These are phyloP conservation scores for Clavaria fumosa DNA, from an alignment of 768 basidiomycete genomes.

Conservation along the genomic window DNA sequence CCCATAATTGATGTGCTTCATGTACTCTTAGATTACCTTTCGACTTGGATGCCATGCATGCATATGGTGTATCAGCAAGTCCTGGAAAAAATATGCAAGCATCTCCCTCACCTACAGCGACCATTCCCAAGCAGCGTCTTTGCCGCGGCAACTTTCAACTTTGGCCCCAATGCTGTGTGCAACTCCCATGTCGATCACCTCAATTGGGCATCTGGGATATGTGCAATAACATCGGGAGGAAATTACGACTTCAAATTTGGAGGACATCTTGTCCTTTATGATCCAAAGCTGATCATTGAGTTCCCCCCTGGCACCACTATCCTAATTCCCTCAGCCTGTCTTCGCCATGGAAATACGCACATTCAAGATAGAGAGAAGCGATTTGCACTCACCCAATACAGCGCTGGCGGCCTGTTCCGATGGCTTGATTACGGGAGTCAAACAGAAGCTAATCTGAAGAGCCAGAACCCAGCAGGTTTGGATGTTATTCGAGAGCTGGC, in stretches of 20 bases:
- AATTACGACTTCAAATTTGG: conserved; percentile 6
- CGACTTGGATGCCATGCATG: too few relatives aligned
- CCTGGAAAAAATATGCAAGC: too few relatives aligned
- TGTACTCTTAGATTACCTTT: too few relatives aligned
- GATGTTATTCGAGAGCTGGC: too few relatives aligned
- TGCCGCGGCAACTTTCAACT: conserved; percentile 1
- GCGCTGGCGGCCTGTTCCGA: conserved; percentile 11
- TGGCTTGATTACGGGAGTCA: conserved; percentile 9
- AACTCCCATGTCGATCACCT: not conserved
- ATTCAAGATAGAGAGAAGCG: conserved; percentile 6
- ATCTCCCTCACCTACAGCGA: conserved; percentile 1
- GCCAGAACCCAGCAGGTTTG: too few relatives aligned
- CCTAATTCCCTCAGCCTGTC: conserved; percentile 11
- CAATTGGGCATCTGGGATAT: conserved; percentile 2
- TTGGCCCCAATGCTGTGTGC: conserved; percentile 1
- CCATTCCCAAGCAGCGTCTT: not conserved
- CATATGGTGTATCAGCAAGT: too few relatives aligned
- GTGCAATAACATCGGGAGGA: conserved; percentile 8
- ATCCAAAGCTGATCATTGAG: conserved; percentile 8
- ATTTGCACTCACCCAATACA: conserved; percentile 11
- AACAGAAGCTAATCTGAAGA: too few relatives aligned
- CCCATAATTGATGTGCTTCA: too few relatives aligned
- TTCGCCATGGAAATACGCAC: conserved; percentile 8
- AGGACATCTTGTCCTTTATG: too few relatives aligned
- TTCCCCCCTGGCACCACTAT: conserved; percentile 12